Evolutionary conservation across 768 basidiomycete genomes (phyloP), one percentile per base, ranked within the genome.

Genomic region (Lepiota brunneoincarnata): DNA sequence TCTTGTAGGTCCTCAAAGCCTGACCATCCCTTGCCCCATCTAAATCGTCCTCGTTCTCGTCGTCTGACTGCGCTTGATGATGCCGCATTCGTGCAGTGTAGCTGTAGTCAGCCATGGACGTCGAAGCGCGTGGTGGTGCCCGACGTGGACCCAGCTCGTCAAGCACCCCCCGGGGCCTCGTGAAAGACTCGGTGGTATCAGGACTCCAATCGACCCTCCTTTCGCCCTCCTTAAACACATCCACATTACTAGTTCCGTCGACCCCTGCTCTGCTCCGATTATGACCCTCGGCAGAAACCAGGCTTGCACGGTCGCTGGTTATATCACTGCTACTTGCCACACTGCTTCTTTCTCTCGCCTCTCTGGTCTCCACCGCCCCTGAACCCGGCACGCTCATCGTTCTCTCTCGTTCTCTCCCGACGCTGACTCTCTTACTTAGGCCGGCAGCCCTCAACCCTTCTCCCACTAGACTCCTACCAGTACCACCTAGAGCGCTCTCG

Each of bases 381-480:
- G 20, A 23, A 34, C 15, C 21, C 7, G 15, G 17, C 18, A 18
- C 52, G 14, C 48, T 39, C 46, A 55, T 44, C 50, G 35, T 55
- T 37, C 37, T 55, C 49, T 34, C n/a, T 20, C 54, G 20, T 56
- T 54, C 51, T 35, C 39, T 55, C 20, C 48, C 56, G 38, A 49
- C 58, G 43, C 58, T 61, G 10, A 61, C 67, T 44, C 50, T 63
- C 59, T 61, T 68, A 26, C 75, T 77, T 52, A 91, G 70, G 9
- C 89, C 90, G 0, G 89, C 87, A 0, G 88, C 86, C 44, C 84
- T 76, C 54, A 91, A 63, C 14, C 82, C 83, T 65, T 90, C 87
- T 3, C 86, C 81, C 7, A 88, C 66, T 12, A 91, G 66, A 59
- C 78, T 84, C 54, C 87, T 69, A 10, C 81, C 72, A 35, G 64